Percentiles rank a stretch among this genome's conserved stretches.
Conservation (phyloP, 768 basidiomycete genomes). For the Serpula lacrymans region DNA sequence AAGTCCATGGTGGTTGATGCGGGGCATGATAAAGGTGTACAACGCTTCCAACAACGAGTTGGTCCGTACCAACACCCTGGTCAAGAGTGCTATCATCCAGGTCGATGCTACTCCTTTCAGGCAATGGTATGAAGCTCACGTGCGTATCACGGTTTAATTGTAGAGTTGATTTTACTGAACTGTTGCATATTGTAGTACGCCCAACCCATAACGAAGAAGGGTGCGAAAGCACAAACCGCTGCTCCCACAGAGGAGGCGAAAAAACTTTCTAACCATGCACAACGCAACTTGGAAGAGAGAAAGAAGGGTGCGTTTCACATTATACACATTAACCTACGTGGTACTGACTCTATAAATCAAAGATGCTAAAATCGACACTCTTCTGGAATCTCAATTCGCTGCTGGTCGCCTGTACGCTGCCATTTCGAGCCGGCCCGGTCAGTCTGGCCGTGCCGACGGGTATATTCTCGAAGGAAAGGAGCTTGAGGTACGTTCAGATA, state of each 20-base stretch:
- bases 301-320: constrained; percentile 69
- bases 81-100: constrained; percentile 95
- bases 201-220: constrained; percentile 90
- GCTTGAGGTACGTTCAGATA: constrained; percentile 75
- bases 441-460: constrained; percentile 94
- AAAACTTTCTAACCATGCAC: constrained; percentile 88
- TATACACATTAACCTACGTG: constrained; percentile 1
- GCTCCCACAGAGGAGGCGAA: constrained; percentile 52
- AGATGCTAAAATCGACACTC: constrained; percentile 90
- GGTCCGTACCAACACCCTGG: constrained; percentile 98
- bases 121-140: constrained; percentile 99
- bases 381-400: constrained; percentile 86
- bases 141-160: constrained; percentile 42
- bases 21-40: constrained; percentile 64
- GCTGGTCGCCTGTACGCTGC: constrained; percentile 94
- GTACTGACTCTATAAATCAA: constrained; percentile 8
- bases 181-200: constrained; percentile 65
- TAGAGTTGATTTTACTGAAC: constrained; percentile 7
- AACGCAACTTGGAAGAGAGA: constrained; percentile 82
- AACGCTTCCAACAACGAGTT: constrained; percentile 99
- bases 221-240: constrained; percentile 53
- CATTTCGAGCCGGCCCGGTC: constrained; percentile 94
- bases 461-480: constrained; percentile 99
- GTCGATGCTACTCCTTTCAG: constrained; percentile 98
- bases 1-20: neutral